These are phyloP conservation scores for Nepenthes mirabilis DNA, from an alignment of 148 eudicot species.

Conservation along the genomic window DNA sequence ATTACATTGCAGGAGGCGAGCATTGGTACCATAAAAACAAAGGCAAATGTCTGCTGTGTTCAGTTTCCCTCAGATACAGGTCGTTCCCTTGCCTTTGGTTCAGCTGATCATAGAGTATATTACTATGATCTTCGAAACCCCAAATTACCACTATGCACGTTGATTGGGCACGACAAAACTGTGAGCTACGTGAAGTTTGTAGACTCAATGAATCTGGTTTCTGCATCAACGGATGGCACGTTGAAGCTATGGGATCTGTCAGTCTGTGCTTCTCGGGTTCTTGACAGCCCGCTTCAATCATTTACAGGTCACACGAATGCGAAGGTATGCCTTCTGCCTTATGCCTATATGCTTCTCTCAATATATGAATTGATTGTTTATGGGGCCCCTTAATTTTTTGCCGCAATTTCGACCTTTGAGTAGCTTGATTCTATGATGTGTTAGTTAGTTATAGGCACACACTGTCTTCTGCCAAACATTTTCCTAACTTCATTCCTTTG, in stretches of 20 bases:
- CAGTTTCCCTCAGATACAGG: conserved; percentile 72
- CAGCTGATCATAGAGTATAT: conserved; percentile 76
- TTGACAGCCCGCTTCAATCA: conserved; percentile 45
- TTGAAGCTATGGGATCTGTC: conserved; percentile 81
- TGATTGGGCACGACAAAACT: conserved; percentile 65
- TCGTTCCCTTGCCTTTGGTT: conserved; percentile 70
- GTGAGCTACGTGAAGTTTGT: conserved; percentile 85
- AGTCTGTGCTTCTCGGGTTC: conserved; percentile 10
- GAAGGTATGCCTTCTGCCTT: conserved; percentile 33
- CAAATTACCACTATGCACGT: conserved; percentile 63
- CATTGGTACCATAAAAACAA: conserved; percentile 40
- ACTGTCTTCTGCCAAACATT: too few relatives aligned
- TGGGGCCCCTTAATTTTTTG: background rate
- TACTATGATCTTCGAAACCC: conserved; percentile 77
- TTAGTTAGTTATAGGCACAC: too few relatives aligned
- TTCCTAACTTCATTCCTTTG: too few relatives aligned
- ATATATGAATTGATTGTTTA: background rate
- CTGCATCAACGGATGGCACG: conserved; percentile 91
- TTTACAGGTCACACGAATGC: conserved; percentile 70
- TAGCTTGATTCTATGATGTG: background rate
- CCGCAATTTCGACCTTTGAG: background rate
- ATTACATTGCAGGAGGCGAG: conserved; percentile 45
- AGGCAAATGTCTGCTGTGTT: conserved; percentile 78
- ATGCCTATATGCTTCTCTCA: background rate
- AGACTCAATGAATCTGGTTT: conserved; percentile 59